Evolutionary conservation across 306 rosid genomes (phyloP).

Genomic region (Prunus fruticosa): DNA sequence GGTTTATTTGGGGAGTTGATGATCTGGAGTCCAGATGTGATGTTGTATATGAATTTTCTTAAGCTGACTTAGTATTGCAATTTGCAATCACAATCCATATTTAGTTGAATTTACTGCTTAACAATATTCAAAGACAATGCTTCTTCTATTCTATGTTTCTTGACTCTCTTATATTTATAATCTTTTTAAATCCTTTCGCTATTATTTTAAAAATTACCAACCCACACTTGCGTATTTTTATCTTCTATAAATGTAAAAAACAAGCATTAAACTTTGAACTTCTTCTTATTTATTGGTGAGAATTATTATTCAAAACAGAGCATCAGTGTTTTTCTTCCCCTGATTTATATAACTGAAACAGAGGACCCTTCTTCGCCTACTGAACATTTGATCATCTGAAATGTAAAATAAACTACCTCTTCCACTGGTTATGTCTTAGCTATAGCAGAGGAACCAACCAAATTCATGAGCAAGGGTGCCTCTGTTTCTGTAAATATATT

Average conservation of each 20-base stretch:
- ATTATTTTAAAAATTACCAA: not conserved
- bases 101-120: not conserved
- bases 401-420: too few relatives aligned
- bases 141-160: not conserved
- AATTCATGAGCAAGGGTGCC: too few relatives aligned
- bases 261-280: not conserved
- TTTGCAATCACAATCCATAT: not conserved
- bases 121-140: not conserved
- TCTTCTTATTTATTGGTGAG: not conserved
- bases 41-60: not conserved
- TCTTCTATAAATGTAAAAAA: too few relatives aligned
- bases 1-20: not conserved
- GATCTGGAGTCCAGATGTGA: not conserved
- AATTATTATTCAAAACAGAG: not conserved
- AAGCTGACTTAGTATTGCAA: not conserved
- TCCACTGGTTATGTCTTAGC: too few relatives aligned
- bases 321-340: not conserved
- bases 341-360: not conserved
- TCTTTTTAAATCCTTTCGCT: not conserved
- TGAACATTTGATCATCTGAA: too few relatives aligned
- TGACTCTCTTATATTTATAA: not conserved
- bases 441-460: too few relatives aligned
- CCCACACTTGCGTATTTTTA: not conserved
- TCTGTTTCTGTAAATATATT: too few relatives aligned
- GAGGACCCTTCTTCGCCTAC: not conserved